Base-by-base conservation (phyloP, 73 alveolate species). In the Paramecium bursaria region DNA sequence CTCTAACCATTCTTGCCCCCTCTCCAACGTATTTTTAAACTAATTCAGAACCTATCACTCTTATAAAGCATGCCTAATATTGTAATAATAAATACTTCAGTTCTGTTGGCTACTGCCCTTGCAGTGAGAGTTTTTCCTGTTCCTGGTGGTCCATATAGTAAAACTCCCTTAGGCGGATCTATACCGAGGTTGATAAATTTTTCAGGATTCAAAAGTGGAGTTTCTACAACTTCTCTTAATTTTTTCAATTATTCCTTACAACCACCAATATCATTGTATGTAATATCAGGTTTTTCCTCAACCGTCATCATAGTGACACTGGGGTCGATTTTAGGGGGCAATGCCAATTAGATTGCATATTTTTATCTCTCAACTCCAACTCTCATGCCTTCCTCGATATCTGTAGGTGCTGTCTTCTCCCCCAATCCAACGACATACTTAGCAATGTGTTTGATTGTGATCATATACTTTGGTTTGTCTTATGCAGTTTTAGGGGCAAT, bases 1-100 rank as follows among this genome's bases (percentile, higher is more conserved):
- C 99, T 73, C 99, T 94, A 54, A 97, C 99, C 99, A 97, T 94
- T 30, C 99, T 91, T 15, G 99, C 99, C 44, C 99, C 99, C 85
- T 97, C 99, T 30, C 99, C 99, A 29, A 98, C 98, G 73, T 98
- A 98, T 88, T 97, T 96, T 82, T 98, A 97, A 33, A 98, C 99
- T 17, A 98, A 90, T 88, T 98, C 99, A 22, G 99, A 96, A 44
- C 99, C 99, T 50, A 98, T 96, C 47, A 98, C 99, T 87, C 99
- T 91, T 57, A 98, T 98, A 76, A 98, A 98, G 90, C 99, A 93
- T 7, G 99, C 99, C 86, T 27, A 22, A 2, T 46, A 15, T 13
- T 0, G 4, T 13, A 4, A 2, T 7, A n/a, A 7, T 7, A 60
- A 22, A 10, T 53, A 42, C 82, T 33, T 50, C 94, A 26, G 97